These are phyloP conservation scores for Wolfiporia cocos DNA, from an alignment of 1,284 basidiomycete species.

Conservation along the genomic window DNA sequence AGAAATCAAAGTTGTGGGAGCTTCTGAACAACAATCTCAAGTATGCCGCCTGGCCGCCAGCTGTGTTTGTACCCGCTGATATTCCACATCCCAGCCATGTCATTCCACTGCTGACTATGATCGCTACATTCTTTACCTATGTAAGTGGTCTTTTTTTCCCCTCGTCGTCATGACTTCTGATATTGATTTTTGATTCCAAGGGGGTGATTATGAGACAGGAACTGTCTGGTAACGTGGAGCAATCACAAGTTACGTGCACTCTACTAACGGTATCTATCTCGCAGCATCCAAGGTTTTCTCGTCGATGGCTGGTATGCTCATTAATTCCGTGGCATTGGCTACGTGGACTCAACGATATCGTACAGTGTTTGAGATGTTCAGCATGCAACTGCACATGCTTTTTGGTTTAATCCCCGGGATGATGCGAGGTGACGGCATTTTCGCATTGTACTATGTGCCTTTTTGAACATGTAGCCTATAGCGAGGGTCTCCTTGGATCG, in stretches of 20 bases:
- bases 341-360: neutral
- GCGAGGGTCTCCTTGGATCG: conserved; percentile 46
- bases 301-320: conserved; percentile 28
- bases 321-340: no score
- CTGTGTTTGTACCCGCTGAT: conserved; percentile 11
- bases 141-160: conserved; percentile 17
- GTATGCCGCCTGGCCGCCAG: conserved; percentile 16
- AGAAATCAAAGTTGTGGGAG: conserved; percentile 33
- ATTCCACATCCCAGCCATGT: conserved; percentile 38
- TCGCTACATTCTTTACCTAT: conserved; percentile 60
- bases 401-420: conserved; percentile 28
- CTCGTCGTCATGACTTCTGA: no score
- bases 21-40: conserved; percentile 28
- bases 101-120: conserved; percentile 63
- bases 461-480: conserved; percentile 13
- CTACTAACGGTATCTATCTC: conserved; percentile 6
- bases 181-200: no score
- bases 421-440: conserved; percentile 17
- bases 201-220: conserved; percentile 26
- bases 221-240: conserved; percentile 20
- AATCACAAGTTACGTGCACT: conserved; percentile 1
- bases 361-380: conserved; percentile 31
- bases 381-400: conserved; percentile 25
- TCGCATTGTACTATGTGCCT: neutral
- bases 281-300: conserved; percentile 35